These are phyloP conservation scores for Omphalotus guepiniiformis DNA, from an alignment of 768 basidiomycete genomes.

Conservation along the genomic window DNA sequence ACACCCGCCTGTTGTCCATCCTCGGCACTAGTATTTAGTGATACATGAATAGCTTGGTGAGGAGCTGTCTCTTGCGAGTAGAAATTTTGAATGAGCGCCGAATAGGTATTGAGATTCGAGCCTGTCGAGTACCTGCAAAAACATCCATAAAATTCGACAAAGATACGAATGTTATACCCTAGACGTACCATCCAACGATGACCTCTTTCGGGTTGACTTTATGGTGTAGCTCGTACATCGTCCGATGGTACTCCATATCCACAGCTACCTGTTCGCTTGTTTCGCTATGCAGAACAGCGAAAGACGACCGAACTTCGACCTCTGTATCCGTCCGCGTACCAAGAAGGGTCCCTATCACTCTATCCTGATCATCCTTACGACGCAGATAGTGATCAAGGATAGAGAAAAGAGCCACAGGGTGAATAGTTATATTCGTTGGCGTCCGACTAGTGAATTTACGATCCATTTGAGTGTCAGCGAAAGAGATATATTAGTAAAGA, in stretches of 20 bases:
- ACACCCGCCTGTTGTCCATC: conserved; percentile 64
- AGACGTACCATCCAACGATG: conserved; percentile 91
- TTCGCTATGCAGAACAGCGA: conserved; percentile 91
- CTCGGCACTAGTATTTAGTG: conserved; percentile 81
- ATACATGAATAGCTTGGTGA: conserved; percentile 85
- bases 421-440: conserved; percentile 73
- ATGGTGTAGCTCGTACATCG: conserved; percentile 88
- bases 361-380: conserved; percentile 71
- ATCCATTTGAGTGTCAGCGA: background rate
- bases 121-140: conserved; percentile 84
- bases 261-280: conserved; percentile 91
- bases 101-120: conserved; percentile 87
- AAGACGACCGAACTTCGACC: conserved; percentile 78
- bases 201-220: conserved; percentile 82
- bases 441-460: conserved; percentile 47
- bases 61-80: conserved; percentile 90
- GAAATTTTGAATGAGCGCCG: conserved; percentile 96
- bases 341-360: conserved; percentile 94
- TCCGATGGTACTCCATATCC: conserved; percentile 93
- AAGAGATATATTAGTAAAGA: conserved; percentile 9
- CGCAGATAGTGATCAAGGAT: conserved; percentile 97
- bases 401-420: conserved; percentile 89
- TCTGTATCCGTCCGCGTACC: conserved; percentile 68
- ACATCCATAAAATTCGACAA: conserved; percentile 6
- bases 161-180: background rate